Base-by-base conservation (phyloP, 208 protist genomes). In the Leishmania lainsoni region DNA sequence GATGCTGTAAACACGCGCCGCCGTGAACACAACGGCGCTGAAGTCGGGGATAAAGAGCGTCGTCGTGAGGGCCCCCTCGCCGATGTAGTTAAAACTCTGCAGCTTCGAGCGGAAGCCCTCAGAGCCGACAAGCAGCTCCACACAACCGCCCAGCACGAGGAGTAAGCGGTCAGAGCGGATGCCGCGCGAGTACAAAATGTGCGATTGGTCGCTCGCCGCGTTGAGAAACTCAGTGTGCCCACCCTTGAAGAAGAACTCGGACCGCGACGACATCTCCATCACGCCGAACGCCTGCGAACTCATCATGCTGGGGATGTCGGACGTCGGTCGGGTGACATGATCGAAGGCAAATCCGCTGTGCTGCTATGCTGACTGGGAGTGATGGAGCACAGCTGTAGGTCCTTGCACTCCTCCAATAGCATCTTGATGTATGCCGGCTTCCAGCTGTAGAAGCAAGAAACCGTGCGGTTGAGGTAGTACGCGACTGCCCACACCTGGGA, bases 401-500 rank as follows among this genome's bases (percentile, higher is more conserved):
- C 92, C 51, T 88, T 89, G 77, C 81, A 92, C 69, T 95, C 92
- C 51, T 95, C 92, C 9, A 97, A 87, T 17, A 97, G 85, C 81
- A 95, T 75, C 81, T 95, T 94, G 58, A 97, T 94, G 84, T 91
- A 95, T 10, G 86, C 83, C 17, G 90, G 88, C 49, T 88, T 65
- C 93, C 94, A 97, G 45, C 80, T 71, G 61, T 87, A 89, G 77
- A 97, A 97, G 63, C 83, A 78, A 20, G 58, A 58, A 2, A 95
- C 89, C 5, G 91, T 89, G 45, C 93, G 89, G 58, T 91, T 91
- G 39, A 97, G 82, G 65, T 92, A 97, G 79, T 96, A 97, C 8
- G 85, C 94, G 16, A 92, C 91, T 16, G 92, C 91, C 93, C 94
- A 97, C 75, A 97, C 90, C 87, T 97, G 94, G 48, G 87, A 90